A percentile compares a stretch with the other conserved stretches of the same genome.
Evolutionary conservation across 805 yeast genomes (phyloP).

Genomic region (Kluyveromyces siamensis): DNA sequence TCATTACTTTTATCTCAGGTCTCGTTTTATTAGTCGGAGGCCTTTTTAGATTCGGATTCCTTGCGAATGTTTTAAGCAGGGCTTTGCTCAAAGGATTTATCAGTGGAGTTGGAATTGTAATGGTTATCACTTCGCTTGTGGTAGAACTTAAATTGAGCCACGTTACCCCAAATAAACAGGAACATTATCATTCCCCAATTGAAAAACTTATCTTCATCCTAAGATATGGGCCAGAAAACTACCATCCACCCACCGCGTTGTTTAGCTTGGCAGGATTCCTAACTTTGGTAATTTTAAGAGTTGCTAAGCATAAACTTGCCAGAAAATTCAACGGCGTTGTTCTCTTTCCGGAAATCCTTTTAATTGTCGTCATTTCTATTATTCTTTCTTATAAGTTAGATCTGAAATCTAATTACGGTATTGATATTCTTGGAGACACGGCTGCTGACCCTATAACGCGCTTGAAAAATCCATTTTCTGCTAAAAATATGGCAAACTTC

Average conservation of each 20-base stretch:
- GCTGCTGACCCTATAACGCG: slow-evolving; percentile 37
- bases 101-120: slow-evolving; percentile 76
- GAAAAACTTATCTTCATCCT: slow-evolving; percentile 56
- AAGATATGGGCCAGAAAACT: slow-evolving; percentile 35
- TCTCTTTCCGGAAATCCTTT: slow-evolving; percentile 77
- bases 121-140: slow-evolving; percentile 68
- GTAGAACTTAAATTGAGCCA: slow-evolving; percentile 60
- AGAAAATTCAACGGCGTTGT: slow-evolving; percentile 35
- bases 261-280: slow-evolving; percentile 48
- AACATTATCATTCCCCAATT: slow-evolving; percentile 60
- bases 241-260: slow-evolving; percentile 50
- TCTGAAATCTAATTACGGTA: slow-evolving; percentile 45
- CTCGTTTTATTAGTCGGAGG: slow-evolving; percentile 65
- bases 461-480: slow-evolving; percentile 51
- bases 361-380: slow-evolving; percentile 60
- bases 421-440: slow-evolving; percentile 65
- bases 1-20: slow-evolving; percentile 70
- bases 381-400: slow-evolving; percentile 37
- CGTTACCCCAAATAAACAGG: slow-evolving; percentile 36
- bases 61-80: slow-evolving; percentile 71
- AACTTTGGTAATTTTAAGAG: slow-evolving; percentile 34
- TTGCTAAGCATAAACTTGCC: slow-evolving; percentile 32
- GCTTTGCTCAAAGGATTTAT: slow-evolving; percentile 76
- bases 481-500: slow-evolving; percentile 37
- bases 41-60: slow-evolving; percentile 72